Base-by-base conservation (phyloP, 352 stramenopile species). In the Globisporangium cylindrosporum region DNA sequence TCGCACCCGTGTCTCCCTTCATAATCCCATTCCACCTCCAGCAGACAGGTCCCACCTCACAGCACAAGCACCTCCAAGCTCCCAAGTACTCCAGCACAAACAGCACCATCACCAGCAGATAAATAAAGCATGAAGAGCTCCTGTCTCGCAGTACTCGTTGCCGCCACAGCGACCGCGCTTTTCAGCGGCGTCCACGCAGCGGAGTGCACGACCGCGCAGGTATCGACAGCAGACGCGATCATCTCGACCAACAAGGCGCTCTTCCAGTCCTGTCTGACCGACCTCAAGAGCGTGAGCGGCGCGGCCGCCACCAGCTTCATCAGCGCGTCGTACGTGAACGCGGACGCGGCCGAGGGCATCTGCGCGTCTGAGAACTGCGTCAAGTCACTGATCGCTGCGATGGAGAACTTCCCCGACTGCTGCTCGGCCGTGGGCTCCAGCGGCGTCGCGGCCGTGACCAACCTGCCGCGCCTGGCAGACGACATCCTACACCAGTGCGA, bases 341-440 rank as follows among this genome's bases (percentile, higher is more conserved):
- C 54, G 4, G 48, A 67, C 36, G 46, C 8, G 18, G 64, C 69
- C 10, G 59, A 38, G 43, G 38, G 25, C 38, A 64, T 75, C 24
- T 75, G 70, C 57, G 70, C 61, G 48, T 66, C 41, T 4, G 54
- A 72, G 9, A 62, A 56, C 34, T 75, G 70, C 56, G 66, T 72
- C 24, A 59, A 65, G 22, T 62, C 70, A 56, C 66, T 75, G 29
- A 75, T 75, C 38, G 70, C 34, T 7, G 70, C 70, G 9, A 75
- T 75, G 70, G 70, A 75, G 61, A 69, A 68, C 53, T n/a, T 75
- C 18, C 66, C 70, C 4, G 70, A 75, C 57, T 75, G 70, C 70
- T 75, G 70, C 56, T 68, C 60, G 43, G 22, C 66, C 12, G 48
- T 29, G 3, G 55, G 46, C 20, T 61, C 66, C 7, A 68, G 36